Conservation (phyloP, 2,329 filamentous ascomycete genomes). For the Thelonectria blattea region DNA sequence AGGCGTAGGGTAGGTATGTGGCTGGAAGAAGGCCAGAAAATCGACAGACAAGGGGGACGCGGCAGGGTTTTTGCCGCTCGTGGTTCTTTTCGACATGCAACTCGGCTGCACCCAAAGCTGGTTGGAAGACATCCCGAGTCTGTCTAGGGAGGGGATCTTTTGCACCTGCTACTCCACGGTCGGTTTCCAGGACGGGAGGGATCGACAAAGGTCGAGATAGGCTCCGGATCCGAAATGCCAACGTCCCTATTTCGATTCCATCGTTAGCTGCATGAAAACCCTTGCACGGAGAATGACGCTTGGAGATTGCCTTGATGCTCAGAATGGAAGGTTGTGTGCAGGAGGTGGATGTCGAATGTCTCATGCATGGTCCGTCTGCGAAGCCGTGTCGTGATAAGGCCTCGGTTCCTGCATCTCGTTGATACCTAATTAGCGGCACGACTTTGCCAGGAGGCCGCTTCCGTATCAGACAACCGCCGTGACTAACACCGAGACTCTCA, state of each 20-base stretch:
- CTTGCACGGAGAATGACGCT: constrained; percentile 10
- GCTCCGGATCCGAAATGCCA: constrained; percentile 13
- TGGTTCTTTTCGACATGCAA: not conserved
- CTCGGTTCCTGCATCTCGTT: constrained; percentile 20
- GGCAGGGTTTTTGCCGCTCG: not conserved
- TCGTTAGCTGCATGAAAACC: constrained; percentile 19
- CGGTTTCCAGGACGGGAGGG: constrained; percentile 19
- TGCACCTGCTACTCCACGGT: constrained; percentile 11
- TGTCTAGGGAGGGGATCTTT: constrained; percentile 15
- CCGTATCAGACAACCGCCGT: not conserved
- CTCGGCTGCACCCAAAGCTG: not conserved
- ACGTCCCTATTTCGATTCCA: constrained; percentile 11
- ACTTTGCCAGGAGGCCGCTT: not conserved
- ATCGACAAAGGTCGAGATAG: constrained; percentile 21
- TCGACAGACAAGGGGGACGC: not conserved
- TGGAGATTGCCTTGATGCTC: constrained; percentile 7
- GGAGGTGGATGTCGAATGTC: not conserved
- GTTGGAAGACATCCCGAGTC: constrained; percentile 8
- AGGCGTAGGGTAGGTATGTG: too few species aligned
- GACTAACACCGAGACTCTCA: constrained; percentile 5
- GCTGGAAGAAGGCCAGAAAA: not conserved
- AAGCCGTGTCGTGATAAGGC: constrained; percentile 2
- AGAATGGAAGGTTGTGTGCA: constrained; percentile 15
- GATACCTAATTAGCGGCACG: not conserved
- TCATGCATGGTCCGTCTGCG: too few species aligned